These are phyloP conservation scores for Pleurotus salmoneostramineus DNA, from an alignment of 768 basidiomycete species.

Conservation along the genomic window DNA sequence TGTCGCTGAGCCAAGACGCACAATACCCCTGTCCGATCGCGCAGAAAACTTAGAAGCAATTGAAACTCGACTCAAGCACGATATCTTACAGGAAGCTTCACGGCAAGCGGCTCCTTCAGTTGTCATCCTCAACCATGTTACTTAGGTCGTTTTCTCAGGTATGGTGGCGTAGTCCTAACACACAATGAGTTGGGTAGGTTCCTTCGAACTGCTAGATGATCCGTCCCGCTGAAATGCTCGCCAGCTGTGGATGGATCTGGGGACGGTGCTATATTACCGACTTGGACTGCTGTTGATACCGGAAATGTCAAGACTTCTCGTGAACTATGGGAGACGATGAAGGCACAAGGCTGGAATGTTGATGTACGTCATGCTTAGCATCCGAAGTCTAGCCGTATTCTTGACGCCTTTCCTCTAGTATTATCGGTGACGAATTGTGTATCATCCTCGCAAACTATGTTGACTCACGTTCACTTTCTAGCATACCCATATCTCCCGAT, in stretches of 20 bases:
- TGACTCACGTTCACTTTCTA: conserved; percentile 21
- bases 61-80: conserved; percentile 82
- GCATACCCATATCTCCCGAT: conserved; percentile 94
- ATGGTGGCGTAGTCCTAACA: conserved; percentile 86
- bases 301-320: conserved; percentile 81
- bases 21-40: conserved; percentile 82
- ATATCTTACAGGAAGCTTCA: conserved; percentile 82
- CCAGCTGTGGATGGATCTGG: conserved; percentile 50
- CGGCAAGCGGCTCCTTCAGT: conserved; percentile 34
- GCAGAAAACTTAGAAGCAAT: conserved; percentile 94
- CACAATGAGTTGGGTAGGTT: conserved; percentile 85
- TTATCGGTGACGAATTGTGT: conserved; percentile 48
- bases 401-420: conserved; percentile 42
- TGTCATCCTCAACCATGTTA: background rate
- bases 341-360: conserved; percentile 85
- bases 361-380: conserved; percentile 47
- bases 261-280: conserved; percentile 81
- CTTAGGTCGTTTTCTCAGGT: conserved; percentile 37
- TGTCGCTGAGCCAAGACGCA: conserved; percentile 75
- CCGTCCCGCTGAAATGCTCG: background rate
- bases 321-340: conserved; percentile 83
- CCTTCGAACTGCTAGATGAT: background rate
- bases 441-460: background rate
- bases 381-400: background rate
- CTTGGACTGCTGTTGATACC: conserved; percentile 89